These are phyloP conservation scores for Boletus insuetus DNA, from an alignment of 768 basidiomycete genomes.

Conservation along the genomic window DNA sequence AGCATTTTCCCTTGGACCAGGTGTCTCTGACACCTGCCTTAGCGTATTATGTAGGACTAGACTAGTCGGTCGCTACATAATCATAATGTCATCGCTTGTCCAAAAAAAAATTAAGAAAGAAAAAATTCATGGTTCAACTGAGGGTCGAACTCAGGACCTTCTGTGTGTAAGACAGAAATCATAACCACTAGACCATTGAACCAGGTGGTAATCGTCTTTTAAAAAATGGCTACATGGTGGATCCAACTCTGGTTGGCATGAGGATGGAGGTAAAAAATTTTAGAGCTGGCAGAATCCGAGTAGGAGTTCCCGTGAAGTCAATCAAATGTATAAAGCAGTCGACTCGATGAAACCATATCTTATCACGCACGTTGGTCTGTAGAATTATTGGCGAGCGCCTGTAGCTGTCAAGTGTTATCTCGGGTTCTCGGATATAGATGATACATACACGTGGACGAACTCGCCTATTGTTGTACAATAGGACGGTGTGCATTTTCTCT, in stretches of 20 bases:
- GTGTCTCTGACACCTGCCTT: too few species aligned
- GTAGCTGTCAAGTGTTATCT: too few species aligned
- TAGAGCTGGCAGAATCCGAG: too few species aligned
- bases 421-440: too few species aligned
- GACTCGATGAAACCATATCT: background rate
- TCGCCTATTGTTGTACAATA: slow-evolving; percentile 7
- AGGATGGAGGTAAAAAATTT: too few species aligned
- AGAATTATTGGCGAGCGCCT: background rate
- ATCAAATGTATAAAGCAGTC: background rate
- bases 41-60: too few species aligned
- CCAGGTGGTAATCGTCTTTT: slow-evolving; percentile 11
- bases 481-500: background rate
- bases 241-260: background rate
- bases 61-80: too few species aligned
- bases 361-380: background rate
- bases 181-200: slow-evolving; percentile 62
- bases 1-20: too few species aligned
- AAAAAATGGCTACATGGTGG: background rate
- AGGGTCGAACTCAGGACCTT: slow-evolving; percentile 40
- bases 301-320: too few species aligned
- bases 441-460: slow-evolving; percentile 17
- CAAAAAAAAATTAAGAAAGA: too few species aligned
- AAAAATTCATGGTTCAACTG: slow-evolving; percentile 43
- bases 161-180: slow-evolving; percentile 51
- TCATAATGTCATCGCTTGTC: too few species aligned